phyloP scores from a whole-genome alignment of 2,329 filamentous ascomycete genomes.

The Alternaria ethzedia region DNA sequence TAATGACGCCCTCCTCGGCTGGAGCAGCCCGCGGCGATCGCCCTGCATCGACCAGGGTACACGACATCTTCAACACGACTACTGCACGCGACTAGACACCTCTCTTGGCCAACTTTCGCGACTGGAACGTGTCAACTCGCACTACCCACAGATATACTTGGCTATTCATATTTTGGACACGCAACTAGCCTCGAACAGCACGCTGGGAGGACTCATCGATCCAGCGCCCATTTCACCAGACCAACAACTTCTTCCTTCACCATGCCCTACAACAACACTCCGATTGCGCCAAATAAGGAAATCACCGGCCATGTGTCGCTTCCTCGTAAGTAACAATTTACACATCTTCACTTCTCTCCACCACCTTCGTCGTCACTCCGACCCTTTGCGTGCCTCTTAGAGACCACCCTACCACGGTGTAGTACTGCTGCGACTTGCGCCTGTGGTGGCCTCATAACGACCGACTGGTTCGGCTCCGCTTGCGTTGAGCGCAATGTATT shows the following conservation, averaged over 20 bases:
- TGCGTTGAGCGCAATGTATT: neutral
- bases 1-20: slow-evolving; percentile 7
- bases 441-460: neutral
- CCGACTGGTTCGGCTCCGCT: neutral
- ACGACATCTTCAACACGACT: neutral
- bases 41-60: neutral
- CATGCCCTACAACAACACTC: slow-evolving; percentile 88
- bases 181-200: neutral
- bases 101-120: slow-evolving; percentile 1
- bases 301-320: slow-evolving; percentile 84
- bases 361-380: neutral
- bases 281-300: slow-evolving; percentile 80
- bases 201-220: neutral
- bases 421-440: neutral
- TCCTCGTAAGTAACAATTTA: slow-evolving; percentile 68
- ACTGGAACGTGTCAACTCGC: slow-evolving; percentile 11
- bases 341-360: neutral
- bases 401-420: neutral
- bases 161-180: neutral
- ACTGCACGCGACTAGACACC: slow-evolving; percentile 12
- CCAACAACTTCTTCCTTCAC: slow-evolving; percentile 1
- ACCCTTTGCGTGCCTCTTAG: neutral
- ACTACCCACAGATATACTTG: neutral
- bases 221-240: neutral
- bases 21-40: slow-evolving; percentile 2